A percentile compares a stretch with the other conserved stretches of the same genome.
phyloP scores from a whole-genome alignment of 495 filamentous ascomycete species.

The Penicillium ochrochloron region DNA sequence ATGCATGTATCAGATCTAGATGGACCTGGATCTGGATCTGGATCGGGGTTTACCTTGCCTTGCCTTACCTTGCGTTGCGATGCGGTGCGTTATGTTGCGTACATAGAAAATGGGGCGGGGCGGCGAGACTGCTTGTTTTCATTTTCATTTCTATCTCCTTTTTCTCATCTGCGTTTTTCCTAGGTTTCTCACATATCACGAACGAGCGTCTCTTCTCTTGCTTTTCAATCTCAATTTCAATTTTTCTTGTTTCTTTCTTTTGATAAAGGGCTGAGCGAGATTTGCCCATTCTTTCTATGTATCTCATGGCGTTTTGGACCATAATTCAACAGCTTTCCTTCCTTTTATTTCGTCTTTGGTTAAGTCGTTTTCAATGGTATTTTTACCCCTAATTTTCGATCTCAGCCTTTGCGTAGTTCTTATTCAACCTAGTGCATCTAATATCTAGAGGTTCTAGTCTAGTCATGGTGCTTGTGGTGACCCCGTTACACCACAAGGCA shows the following conservation, averaged over 20 bases:
- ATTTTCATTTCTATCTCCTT: constrained; percentile 1
- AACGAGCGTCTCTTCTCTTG: constrained; percentile 9
- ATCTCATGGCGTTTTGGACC: neutral
- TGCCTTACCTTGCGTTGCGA: neutral
- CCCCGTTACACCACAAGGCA: no score
- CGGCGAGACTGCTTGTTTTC: neutral
- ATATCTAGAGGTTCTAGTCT: no score
- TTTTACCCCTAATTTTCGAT: neutral
- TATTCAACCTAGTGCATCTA: no score
- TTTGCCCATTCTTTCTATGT: neutral
- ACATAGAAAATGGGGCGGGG: constrained; percentile 9
- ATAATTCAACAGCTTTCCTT: neutral
- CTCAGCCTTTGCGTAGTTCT: neutral
- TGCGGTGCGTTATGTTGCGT: neutral
- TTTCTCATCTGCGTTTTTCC: no score
- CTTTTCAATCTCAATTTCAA: neutral
- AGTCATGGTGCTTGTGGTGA: no score
- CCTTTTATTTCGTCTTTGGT: neutral
- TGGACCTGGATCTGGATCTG: constrained; percentile 1
- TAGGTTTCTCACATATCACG: constrained; percentile 1
- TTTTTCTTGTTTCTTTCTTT: neutral
- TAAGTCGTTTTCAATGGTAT: neutral
- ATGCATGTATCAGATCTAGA: constrained; percentile 3
- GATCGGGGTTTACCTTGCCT: neutral
- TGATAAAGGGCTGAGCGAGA: neutral